Evolutionary conservation across 495 filamentous ascomycete genomes (phyloP), one percentile per base, ranked within the genome.

Genomic region (Astrothelium subdiscretum): DNA sequence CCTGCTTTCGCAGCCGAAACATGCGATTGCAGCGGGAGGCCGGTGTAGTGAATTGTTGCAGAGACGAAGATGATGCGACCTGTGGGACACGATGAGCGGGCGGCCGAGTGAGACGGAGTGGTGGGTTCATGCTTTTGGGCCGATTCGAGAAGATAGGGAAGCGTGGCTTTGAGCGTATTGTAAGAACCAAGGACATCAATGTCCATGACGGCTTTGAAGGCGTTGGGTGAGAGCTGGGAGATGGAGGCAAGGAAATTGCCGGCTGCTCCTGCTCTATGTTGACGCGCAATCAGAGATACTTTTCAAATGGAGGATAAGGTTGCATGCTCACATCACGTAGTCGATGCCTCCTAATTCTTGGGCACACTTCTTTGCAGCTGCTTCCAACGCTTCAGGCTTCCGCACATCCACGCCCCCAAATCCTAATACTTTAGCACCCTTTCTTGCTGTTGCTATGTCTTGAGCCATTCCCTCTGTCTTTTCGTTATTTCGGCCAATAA

Each of bases 221-320:
- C 94, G 70, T 97, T 97, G 51, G 87, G 74, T 1, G 83, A 87
- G 2, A 97, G 81, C 62, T 87, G 86, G 26, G 85, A 77, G 66
- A 97, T 89, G 1, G 92, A 87, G 5, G 92, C 87, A 26, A 98
- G 81, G 79, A 98, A 98, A 74, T 98, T 98, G 35, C 94, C 94
- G 13, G 94, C 94, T 31, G 94, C 94, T 58, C 94, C 94, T 40
- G 92, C 92, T 71, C 90, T 95, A 67, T 52, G 59, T 24, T 13
- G 40, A 20, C 32, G 66, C 68, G 68, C 61, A 2, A 15, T 54
- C 15, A 65, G 59, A 57, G 38, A 59, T 52, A 35, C 62, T 15
- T 27, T 26, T 48, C 43, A 31, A 8, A 62, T 32, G 32, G 43
- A 60, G 59, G 57, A 61, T 58, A 52, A 35, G 13, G 35, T 38